A percentile compares a stretch with the other conserved stretches of the same genome.
These are phyloP conservation scores for Cladophialophora psammophila DNA, from an alignment of 2,329 filamentous ascomycete species.

Conservation along the genomic window DNA sequence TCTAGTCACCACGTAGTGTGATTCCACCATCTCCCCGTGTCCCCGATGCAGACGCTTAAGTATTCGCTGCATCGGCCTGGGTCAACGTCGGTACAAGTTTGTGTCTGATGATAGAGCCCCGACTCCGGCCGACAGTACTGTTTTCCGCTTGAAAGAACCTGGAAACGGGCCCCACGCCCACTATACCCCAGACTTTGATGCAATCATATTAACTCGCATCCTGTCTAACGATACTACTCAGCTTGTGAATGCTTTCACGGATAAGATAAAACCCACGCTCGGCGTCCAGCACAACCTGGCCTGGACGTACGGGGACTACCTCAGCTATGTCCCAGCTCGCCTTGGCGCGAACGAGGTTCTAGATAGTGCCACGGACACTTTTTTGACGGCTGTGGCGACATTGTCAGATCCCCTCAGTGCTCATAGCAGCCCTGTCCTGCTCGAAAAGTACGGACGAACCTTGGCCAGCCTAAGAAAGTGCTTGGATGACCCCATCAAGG, in stretches of 20 bases:
- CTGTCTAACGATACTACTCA: constrained; percentile 47
- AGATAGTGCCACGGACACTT: constrained; percentile 45
- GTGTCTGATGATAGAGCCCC: constrained; percentile 42
- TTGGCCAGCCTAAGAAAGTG: constrained; percentile 40
- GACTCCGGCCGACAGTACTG: neutral
- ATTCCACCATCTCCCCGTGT: constrained; percentile 54
- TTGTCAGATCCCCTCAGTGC: constrained; percentile 31
- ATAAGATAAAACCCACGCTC: constrained; percentile 46
- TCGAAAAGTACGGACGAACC: constrained; percentile 44
- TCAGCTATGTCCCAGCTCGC: constrained; percentile 55
- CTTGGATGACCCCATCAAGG: constrained; percentile 41
- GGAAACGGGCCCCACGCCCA: neutral
- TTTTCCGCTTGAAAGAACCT: neutral
- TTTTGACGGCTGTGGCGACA: constrained; percentile 41
- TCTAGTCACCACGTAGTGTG: constrained; percentile 50
- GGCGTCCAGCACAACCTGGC: constrained; percentile 58
- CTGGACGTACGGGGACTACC: constrained; percentile 56
- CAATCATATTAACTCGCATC: neutral
- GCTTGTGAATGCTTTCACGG: constrained; percentile 46
- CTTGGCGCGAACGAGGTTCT: constrained; percentile 57
- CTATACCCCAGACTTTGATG: neutral
- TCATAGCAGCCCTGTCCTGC: constrained; percentile 34
- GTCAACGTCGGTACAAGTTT: constrained; percentile 60
- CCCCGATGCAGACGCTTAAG: constrained; percentile 56
- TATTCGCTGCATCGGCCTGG: constrained; percentile 56